Conservation (phyloP, 306 rosid species). For the Casuarina glauca region DNA sequence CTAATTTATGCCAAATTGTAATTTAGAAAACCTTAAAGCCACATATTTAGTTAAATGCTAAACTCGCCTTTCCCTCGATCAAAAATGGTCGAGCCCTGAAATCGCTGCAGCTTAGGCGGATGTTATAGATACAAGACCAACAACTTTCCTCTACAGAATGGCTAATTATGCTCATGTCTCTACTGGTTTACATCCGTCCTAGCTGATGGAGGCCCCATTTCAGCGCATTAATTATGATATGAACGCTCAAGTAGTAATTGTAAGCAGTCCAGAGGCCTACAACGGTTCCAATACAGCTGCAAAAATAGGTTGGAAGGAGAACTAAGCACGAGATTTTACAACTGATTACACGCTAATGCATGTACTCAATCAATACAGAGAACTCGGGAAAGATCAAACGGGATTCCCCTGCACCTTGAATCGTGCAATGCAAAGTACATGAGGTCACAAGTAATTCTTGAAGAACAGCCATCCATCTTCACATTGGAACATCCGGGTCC, state of each 20-base stretch:
- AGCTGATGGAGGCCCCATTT: background rate
- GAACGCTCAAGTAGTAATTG: background rate
- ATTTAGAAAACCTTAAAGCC: too few relatives aligned
- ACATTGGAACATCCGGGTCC: conserved; percentile 86
- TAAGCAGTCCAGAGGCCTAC: too few relatives aligned
- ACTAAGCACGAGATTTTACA: background rate
- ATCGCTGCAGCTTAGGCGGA: too few relatives aligned
- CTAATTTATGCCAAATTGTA: too few relatives aligned
- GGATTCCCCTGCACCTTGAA: background rate
- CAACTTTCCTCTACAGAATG: too few relatives aligned
- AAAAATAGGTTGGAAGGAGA: background rate
- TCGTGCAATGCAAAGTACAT: background rate
- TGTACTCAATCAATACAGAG: background rate
- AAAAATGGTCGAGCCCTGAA: too few relatives aligned
- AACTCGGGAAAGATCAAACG: background rate
- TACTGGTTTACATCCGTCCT: too few relatives aligned
- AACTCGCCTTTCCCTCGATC: too few relatives aligned
- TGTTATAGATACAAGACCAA: too few relatives aligned
- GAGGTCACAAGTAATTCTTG: background rate
- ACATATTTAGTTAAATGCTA: too few relatives aligned
- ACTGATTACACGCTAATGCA: background rate
- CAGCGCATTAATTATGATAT: background rate
- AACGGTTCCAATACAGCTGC: conserved; percentile 5
- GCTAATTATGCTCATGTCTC: too few relatives aligned
- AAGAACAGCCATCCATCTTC: conserved; percentile 22